These are phyloP conservation scores for Abortiporus biennis DNA, from an alignment of 1,284 basidiomycete species.

Conservation along the genomic window DNA sequence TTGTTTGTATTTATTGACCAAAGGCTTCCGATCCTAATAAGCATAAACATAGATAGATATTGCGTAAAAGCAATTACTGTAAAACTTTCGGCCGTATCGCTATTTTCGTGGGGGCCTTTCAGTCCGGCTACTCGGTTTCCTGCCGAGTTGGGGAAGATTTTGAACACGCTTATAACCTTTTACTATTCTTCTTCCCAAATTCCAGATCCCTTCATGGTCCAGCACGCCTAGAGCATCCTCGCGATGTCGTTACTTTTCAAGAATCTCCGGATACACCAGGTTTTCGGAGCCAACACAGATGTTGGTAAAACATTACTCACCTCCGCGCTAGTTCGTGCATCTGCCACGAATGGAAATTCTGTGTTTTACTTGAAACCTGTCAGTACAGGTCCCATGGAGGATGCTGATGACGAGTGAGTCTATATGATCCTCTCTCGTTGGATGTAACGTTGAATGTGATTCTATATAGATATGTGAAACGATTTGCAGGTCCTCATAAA, in stretches of 20 bases:
- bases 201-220: no score
- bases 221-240: not conserved
- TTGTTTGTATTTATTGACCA: no score
- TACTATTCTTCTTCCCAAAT: not conserved
- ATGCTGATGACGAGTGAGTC: conserved; percentile 81
- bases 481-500: conserved; percentile 41
- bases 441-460: conserved; percentile 1
- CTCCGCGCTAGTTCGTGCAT: conserved; percentile 75
- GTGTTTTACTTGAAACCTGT: conserved; percentile 90
- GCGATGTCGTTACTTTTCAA: conserved; percentile 56
- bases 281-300: conserved; percentile 90
- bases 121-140: not conserved
- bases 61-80: not conserved
- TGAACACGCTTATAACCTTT: not conserved
- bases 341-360: conserved; percentile 41
- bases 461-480: conserved; percentile 59
- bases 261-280: conserved; percentile 79
- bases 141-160: not conserved
- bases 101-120: not conserved
- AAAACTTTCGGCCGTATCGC: not conserved
- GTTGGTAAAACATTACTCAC: conserved; percentile 92
- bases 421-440: no score
- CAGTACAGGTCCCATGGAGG: conserved; percentile 76
- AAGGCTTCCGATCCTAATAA: no score
- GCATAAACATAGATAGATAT: no score